Evolutionary conservation across 176 grass and related monocot genomes (phyloP).

Genomic region (Hyparrhenia diplandra): DNA sequence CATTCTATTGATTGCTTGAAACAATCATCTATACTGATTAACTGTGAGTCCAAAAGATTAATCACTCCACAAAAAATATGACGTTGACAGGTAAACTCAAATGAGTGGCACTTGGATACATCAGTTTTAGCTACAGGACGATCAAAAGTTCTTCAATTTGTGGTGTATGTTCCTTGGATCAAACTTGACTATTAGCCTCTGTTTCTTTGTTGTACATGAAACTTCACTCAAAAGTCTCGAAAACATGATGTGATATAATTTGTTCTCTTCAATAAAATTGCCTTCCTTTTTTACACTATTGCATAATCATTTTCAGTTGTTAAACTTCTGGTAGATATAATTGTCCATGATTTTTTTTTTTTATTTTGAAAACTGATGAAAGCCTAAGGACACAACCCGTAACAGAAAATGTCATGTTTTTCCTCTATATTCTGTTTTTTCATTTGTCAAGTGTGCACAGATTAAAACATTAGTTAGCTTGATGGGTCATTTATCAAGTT

Average conservation of each 20-base stretch:
- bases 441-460: slow-evolving; percentile 1
- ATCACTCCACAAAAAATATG: slow-evolving; percentile 23
- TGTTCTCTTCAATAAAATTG: slow-evolving; percentile 8
- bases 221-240: not conserved
- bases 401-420: not conserved
- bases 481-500: not conserved
- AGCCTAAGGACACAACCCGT: not conserved
- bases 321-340: not conserved
- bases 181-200: not conserved
- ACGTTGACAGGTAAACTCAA: slow-evolving; percentile 80
- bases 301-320: slow-evolving; percentile 2
- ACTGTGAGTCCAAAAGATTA: not conserved
- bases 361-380: not conserved
- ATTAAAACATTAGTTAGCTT: not conserved
- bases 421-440: slow-evolving; percentile 15
- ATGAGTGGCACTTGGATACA: slow-evolving; percentile 97
- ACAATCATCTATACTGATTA: not conserved
- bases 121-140: slow-evolving; percentile 82
- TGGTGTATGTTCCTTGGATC: slow-evolving; percentile 76
- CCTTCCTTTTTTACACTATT: not conserved
- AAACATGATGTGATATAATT: not conserved
- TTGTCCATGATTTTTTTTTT: not conserved
- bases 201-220: not conserved
- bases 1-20: slow-evolving; percentile 2
- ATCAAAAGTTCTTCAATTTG: slow-evolving; percentile 99